Conservation (phyloP, 2,329 filamentous ascomycete genomes). For the Sclerotiophoma versabilis region DNA sequence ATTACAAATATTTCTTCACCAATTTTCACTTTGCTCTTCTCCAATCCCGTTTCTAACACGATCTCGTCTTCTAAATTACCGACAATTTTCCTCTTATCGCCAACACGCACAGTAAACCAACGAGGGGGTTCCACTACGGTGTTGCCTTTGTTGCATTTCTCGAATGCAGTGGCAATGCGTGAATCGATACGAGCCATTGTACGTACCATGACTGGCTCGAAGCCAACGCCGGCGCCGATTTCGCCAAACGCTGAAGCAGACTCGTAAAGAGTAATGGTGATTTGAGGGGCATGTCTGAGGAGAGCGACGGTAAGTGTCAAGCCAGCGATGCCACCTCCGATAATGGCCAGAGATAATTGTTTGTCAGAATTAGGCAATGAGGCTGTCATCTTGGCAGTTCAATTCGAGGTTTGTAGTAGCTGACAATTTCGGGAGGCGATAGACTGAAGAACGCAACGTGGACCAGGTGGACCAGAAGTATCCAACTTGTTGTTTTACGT, state of each 20-base stretch:
- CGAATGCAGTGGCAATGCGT: conserved; percentile 19
- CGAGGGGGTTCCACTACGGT: conserved; percentile 20
- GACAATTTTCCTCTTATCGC: conserved; percentile 35
- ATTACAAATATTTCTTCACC: conserved; percentile 33
- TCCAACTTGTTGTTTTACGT: too few species aligned
- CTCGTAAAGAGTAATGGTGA: conserved; percentile 63
- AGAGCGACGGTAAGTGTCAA: conserved; percentile 61
- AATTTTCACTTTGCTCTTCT: too few species aligned
- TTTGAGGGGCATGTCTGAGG: conserved; percentile 45
- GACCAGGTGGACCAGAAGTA: too few species aligned
- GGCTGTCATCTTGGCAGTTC: too few species aligned
- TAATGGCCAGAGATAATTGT: too few species aligned
- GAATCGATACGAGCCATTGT: conserved; percentile 53
- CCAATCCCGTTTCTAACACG: too few species aligned
- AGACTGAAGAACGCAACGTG: too few species aligned
- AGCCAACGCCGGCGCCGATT: conserved; percentile 65
- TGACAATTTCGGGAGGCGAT: too few species aligned
- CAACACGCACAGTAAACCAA: conserved; percentile 36
- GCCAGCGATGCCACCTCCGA: conserved; percentile 66
- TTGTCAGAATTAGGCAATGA: too few species aligned
- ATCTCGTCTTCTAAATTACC: too few species aligned
- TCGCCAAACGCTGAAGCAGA: conserved; percentile 61
- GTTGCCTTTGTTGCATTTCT: conserved; percentile 18
- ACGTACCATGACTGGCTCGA: conserved; percentile 43
- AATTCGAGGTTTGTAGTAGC: too few species aligned